These are phyloP conservation scores for Rossbeevera mucosa DNA, from an alignment of 768 basidiomycete species.

Conservation along the genomic window DNA sequence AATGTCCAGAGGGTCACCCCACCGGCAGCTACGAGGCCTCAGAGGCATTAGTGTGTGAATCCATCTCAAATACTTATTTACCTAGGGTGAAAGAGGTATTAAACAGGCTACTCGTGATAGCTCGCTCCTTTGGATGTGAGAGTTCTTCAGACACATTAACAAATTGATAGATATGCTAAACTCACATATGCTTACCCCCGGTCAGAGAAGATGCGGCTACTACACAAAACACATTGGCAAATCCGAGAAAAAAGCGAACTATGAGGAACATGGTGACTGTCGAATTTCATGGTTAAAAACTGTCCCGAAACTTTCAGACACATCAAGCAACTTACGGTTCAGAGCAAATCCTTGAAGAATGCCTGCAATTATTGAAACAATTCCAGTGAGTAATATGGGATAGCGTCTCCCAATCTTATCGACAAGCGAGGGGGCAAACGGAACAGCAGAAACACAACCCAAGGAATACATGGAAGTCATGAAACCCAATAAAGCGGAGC, in stretches of 20 bases:
- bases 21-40: background rate
- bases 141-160: constrained; percentile 1
- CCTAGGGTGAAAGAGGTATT: background rate
- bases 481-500: constrained; percentile 27
- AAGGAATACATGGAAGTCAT: background rate
- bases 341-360: constrained; percentile 3
- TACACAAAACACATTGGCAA: background rate
- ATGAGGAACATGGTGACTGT: constrained; percentile 8
- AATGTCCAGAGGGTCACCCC: background rate
- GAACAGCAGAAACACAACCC: background rate
- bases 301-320: background rate
- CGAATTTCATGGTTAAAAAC: background rate
- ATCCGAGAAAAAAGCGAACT: constrained; percentile 1
- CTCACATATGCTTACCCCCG: background rate
- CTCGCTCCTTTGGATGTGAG: constrained; percentile 18
- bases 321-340: background rate
- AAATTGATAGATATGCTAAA: background rate
- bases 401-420: background rate
- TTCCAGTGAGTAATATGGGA: constrained; percentile 22
- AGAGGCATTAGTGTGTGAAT: background rate
- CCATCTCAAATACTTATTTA: background rate
- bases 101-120: constrained; percentile 1
- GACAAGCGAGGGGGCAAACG: background rate
- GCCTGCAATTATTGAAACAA: constrained; percentile 1
- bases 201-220: background rate